Evolutionary conservation across 2,329 filamentous ascomycete genomes (phyloP), one percentile per base, ranked within the genome.

Genomic region (Trichoderma breve): DNA sequence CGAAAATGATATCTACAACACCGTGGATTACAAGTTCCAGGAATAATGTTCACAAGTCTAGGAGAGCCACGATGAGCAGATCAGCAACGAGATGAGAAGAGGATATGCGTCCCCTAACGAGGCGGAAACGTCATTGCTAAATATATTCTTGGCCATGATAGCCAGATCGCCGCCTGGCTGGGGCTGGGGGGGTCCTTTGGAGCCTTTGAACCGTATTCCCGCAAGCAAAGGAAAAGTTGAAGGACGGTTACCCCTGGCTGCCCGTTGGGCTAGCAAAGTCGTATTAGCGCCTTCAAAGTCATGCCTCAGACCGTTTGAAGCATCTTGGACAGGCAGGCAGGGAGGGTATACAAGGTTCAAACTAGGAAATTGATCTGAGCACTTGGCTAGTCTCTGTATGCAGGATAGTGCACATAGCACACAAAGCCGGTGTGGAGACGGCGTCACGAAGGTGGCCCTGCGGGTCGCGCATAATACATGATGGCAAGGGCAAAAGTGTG

Each of bases 71-170:
- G 26, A 11, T 3, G 28, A 28, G 26, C 18, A 62, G 66, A 62
- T 62, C 39, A 43, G 1, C 30, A 32, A 8, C 24, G 32, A 36
- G 34, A 26, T 7, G 7, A 15, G 28, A 34, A 28, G n/a, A 32
- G 2, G n/a, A 36, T 14, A 8, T 43, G 39, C 39, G 39, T 1
- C n/a, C 39, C 51, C 24, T 14, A 26, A 70, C 34, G 21, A 70
- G 66, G 68, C 53, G 68, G 68, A 64, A 63, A 70, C 68, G 60
- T 70, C 68, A 64, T 70, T 70, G 18, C 39, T 70, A 64, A 70
- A 70, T 63, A 64, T 64, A 63, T 51, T 18, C 53, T 55, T 14
- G 57, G 57, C 39, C 51, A 58, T 60, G 28, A 51, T 53, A 14
- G 47, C 34, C 14, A 39, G 51, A 70, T 64, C 30, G 43, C 68